A percentile compares a stretch with the other conserved stretches of the same genome.
phyloP scores from a whole-genome alignment of 2,329 filamentous ascomycete genomes.

The Beauveria asiatica region DNA sequence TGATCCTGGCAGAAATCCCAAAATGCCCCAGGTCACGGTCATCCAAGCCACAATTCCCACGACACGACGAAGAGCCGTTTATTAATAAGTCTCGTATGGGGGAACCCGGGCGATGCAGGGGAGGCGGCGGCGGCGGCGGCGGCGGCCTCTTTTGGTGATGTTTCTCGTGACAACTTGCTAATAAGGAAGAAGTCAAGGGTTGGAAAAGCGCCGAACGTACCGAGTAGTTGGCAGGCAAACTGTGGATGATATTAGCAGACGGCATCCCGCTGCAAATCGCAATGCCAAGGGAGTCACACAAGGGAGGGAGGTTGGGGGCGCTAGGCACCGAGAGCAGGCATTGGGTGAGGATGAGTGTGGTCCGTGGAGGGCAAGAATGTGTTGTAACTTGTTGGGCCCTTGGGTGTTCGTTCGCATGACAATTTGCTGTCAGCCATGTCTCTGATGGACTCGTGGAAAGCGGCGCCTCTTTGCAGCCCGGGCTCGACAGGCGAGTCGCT shows the following conservation, averaged over 20 bases:
- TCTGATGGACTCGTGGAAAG: constrained; percentile 11
- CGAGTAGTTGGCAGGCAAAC: not conserved
- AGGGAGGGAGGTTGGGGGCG: constrained; percentile 9
- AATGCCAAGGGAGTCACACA: constrained; percentile 1
- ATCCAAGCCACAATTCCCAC: not conserved
- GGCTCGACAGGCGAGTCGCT: too few species aligned
- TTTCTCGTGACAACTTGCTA: too few species aligned
- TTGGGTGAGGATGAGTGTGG: not conserved
- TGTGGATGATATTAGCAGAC: not conserved
- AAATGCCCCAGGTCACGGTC: not conserved
- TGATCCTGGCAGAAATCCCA: not conserved
- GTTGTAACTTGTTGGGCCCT: not conserved
- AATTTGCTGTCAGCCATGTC: constrained; percentile 12
- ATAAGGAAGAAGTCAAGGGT: too few species aligned
- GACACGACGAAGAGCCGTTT: not conserved
- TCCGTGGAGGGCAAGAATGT: not conserved
- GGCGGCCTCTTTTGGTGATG: too few species aligned
- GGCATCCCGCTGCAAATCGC: not conserved
- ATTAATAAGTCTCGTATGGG: not conserved
- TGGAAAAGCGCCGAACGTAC: too few species aligned
- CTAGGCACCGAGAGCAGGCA: not conserved
- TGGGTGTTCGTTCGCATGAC: constrained; percentile 5
- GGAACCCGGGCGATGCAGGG: not conserved
- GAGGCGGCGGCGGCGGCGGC: too few species aligned
- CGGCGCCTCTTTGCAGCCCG: not conserved